A percentile compares a stretch with the other conserved stretches of the same genome.
phyloP scores from a whole-genome alignment of 495 filamentous ascomycete species.

The Friedmanniomyces simplex region DNA sequence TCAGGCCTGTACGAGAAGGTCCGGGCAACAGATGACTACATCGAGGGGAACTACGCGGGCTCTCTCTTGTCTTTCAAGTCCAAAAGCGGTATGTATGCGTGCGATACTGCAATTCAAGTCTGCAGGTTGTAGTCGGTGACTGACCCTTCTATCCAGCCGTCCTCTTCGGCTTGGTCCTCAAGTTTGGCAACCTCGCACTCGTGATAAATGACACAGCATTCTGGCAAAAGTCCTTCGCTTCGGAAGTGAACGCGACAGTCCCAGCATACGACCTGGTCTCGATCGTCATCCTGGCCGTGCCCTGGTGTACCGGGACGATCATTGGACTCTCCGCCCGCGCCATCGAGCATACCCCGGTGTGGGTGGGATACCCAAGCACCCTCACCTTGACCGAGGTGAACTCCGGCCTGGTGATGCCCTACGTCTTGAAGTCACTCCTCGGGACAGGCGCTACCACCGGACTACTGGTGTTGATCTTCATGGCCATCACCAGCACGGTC shows the following conservation, averaged over 20 bases:
- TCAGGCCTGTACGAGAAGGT: conserved; percentile 22
- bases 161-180: conserved; percentile 22
- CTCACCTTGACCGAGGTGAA: conserved; percentile 14
- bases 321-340: conserved; percentile 15
- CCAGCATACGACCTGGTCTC: conserved; percentile 31
- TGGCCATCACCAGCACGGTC: conserved; percentile 28
- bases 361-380: conserved; percentile 5
- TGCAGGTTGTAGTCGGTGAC: too few species aligned
- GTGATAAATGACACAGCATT: conserved; percentile 38
- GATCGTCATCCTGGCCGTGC: conserved; percentile 13
- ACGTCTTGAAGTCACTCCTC: conserved; percentile 10
- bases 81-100: conserved; percentile 18
- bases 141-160: too few species aligned
- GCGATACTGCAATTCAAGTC: too few species aligned
- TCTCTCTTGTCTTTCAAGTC: conserved; percentile 23
- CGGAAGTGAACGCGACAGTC: conserved; percentile 21
- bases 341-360: conserved; percentile 15
- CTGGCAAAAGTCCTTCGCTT: conserved; percentile 39
- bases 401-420: conserved; percentile 16
- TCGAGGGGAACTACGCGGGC: conserved; percentile 21
- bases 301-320: conserved; percentile 13
- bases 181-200: conserved; percentile 21
- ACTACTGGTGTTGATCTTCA: conserved; percentile 16
- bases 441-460: conserved; percentile 13
- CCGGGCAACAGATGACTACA: conserved; percentile 11